Evolutionary conservation across 306 rosid genomes (phyloP).

Genomic region (Alnus rubra): DNA sequence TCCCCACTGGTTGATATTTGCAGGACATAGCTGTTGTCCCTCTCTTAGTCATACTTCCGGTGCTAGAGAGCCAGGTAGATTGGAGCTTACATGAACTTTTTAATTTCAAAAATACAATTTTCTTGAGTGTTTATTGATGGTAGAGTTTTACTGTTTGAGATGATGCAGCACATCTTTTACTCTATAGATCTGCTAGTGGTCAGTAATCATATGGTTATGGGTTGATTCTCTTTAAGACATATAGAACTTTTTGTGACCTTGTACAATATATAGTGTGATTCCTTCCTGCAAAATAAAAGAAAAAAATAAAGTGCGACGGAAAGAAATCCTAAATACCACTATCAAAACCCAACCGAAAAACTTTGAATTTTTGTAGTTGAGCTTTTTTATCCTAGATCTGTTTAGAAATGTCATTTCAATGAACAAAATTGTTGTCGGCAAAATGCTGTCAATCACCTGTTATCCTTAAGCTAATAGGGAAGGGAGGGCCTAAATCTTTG

Average conservation of each 20-base stretch:
- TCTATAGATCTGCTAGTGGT: not conserved
- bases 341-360: not conserved
- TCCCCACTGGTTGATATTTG: conserved; percentile 45
- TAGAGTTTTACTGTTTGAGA: not conserved
- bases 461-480: too few species aligned
- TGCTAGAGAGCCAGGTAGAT: conserved; percentile 95
- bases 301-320: not conserved
- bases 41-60: conserved; percentile 94
- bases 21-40: conserved; percentile 99
- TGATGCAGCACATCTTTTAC: not conserved
- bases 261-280: not conserved
- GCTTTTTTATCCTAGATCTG: not conserved
- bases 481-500: too few species aligned
- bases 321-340: not conserved
- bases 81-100: conserved; percentile 17
- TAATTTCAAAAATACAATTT: not conserved
- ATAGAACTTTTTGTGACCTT: not conserved
- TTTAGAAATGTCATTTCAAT: not conserved
- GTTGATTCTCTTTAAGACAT: not conserved
- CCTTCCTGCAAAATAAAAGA: not conserved
- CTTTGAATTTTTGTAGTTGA: not conserved
- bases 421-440: not conserved
- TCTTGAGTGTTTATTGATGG: not conserved
- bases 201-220: not conserved
- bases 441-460: too few species aligned